Percentiles rank a stretch among this genome's conserved stretches.
phyloP scores from a whole-genome alignment of 768 basidiomycete species.

The Tremella mesenterica region DNA sequence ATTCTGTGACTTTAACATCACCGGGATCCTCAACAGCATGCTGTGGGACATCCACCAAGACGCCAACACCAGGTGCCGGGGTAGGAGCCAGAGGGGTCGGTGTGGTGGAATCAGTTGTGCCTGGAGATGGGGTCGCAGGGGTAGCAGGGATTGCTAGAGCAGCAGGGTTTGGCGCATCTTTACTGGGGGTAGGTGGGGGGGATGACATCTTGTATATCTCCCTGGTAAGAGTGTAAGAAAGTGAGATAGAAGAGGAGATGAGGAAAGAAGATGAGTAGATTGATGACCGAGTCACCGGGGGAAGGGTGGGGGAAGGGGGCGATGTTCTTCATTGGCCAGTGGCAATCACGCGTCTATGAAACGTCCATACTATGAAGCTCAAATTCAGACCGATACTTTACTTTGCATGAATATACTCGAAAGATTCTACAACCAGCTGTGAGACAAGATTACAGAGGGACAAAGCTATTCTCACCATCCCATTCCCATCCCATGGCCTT shows the following conservation, averaged over 20 bases:
- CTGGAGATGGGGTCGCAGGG: background rate
- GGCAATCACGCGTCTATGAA: background rate
- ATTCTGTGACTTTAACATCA: conserved; percentile 27
- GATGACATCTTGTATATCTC: background rate
- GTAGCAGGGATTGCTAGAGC: background rate
- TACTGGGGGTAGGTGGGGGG: background rate
- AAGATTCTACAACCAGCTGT: background rate
- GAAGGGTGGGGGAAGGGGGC: background rate
- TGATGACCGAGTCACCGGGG: background rate
- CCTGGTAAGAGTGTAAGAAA: background rate
- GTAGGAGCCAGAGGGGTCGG: background rate
- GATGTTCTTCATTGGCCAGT: background rate
- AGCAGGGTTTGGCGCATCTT: background rate
- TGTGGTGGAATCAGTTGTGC: background rate
- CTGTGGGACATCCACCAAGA: too few relatives aligned
- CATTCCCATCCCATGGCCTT: conserved; percentile 11
- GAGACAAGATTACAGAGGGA: background rate
- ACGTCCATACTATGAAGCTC: background rate
- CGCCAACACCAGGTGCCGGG: too few relatives aligned
- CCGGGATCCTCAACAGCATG: too few relatives aligned
- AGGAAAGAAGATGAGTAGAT: background rate
- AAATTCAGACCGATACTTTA: background rate
- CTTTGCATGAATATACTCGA: background rate
- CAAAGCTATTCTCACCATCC: conserved; percentile 2
- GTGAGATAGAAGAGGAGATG: background rate